Conservation (phyloP, 2,329 filamentous ascomycete genomes). For the Fusarium incarnatum region DNA sequence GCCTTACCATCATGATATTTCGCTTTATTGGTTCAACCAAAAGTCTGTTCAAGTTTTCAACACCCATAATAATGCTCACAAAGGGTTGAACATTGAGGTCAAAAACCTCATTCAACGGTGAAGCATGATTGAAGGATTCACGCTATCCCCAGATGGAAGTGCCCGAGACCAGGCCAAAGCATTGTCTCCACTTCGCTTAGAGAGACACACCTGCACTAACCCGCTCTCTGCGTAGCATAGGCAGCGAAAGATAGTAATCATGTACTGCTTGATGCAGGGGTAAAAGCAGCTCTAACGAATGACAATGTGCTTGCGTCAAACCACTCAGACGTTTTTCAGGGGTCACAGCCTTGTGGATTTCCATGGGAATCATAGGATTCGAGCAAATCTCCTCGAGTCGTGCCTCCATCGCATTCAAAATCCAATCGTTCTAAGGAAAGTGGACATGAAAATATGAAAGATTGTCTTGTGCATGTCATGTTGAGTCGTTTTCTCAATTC, state of each 20-base stretch:
- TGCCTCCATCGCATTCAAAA: background rate
- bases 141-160: slow-evolving; percentile 1
- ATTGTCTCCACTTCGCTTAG: background rate
- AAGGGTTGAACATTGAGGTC: background rate
- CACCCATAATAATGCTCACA: rapidly evolving
- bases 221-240: rapidly evolving
- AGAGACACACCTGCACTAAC: background rate
- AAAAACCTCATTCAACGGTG: background rate
- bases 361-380: background rate
- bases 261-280: background rate
- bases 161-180: background rate
- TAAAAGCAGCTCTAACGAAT: background rate
- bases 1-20: rapidly evolving
- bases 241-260: rapidly evolving
- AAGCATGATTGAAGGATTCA: slow-evolving; percentile 1
- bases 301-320: background rate
- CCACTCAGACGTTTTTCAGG: background rate
- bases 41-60: rapidly evolving
- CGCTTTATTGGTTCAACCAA: rapidly evolving
- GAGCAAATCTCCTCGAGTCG: background rate
- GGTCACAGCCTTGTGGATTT: slow-evolving; percentile 3
- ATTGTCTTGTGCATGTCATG: background rate
- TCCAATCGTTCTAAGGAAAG: background rate
- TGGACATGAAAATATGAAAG: background rate
- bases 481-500: background rate